Percentiles rank a stretch among this genome's conserved stretches.
phyloP scores from a whole-genome alignment of 768 basidiomycete species.

The Xerocomellus amylosporus region DNA sequence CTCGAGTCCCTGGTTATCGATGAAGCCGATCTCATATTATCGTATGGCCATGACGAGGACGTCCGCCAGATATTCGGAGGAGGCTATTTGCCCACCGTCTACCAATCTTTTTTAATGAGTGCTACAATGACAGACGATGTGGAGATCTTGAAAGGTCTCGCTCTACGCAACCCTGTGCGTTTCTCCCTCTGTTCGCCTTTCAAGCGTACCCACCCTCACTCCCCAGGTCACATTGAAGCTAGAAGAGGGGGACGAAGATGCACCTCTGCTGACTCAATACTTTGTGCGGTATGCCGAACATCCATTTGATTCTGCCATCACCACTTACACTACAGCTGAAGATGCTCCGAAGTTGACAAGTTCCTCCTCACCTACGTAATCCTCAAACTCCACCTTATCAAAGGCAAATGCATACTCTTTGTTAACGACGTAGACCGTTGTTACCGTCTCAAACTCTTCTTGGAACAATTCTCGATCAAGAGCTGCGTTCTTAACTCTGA shows the following conservation, averaged over 20 bases:
- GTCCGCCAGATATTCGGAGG: slow-evolving; percentile 69
- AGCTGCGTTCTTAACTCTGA: slow-evolving; percentile 96
- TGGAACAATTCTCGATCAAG: slow-evolving; percentile 96
- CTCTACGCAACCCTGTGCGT: slow-evolving; percentile 82
- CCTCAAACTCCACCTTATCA: slow-evolving; percentile 91
- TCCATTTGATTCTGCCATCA: not conserved
- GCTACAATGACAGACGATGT: slow-evolving; percentile 98
- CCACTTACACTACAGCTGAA: slow-evolving; percentile 25
- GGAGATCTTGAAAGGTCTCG: slow-evolving; percentile 82
- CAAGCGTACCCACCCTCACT: not conserved
- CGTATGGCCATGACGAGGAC: slow-evolving; percentile 94
- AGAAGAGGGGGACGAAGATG: slow-evolving; percentile 84
- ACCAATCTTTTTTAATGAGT: slow-evolving; percentile 93
- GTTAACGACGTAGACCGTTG: slow-evolving; percentile 94
- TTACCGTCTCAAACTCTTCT: slow-evolving; percentile 95
- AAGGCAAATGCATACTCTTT: slow-evolving; percentile 95
- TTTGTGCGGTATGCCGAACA: slow-evolving; percentile 59
- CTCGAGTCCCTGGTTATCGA: slow-evolving; percentile 92
- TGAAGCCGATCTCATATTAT: slow-evolving; percentile 95
- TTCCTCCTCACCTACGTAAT: slow-evolving; percentile 96
- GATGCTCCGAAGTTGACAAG: slow-evolving; percentile 93
- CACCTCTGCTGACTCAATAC: slow-evolving; percentile 80
- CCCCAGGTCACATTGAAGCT: slow-evolving; percentile 77
- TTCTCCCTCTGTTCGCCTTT: not conserved
- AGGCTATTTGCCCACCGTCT: slow-evolving; percentile 72